A percentile compares a stretch with the other conserved stretches of the same genome.
Evolutionary conservation across 139 green algal genomes (phyloP).

Genomic region (Haematococcus sp.): DNA sequence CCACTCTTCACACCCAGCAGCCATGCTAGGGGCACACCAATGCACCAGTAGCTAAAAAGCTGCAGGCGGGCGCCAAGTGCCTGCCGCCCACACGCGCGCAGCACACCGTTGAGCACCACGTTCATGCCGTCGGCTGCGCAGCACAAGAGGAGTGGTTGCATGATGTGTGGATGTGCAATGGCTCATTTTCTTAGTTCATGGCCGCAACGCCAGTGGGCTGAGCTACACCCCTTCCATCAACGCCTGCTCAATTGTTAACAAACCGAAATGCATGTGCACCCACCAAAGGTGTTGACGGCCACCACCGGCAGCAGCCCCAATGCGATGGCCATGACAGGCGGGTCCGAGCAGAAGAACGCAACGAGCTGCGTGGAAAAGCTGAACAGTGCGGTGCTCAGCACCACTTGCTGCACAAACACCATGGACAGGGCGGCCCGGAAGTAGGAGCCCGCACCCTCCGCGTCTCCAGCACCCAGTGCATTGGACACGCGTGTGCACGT

Average conservation of each 20-base stretch:
- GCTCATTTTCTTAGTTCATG: not conserved
- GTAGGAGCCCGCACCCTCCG: constrained; percentile 10
- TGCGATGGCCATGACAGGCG: constrained; percentile 9
- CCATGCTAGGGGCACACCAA: constrained; percentile 43
- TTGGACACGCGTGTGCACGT: constrained; percentile 36
- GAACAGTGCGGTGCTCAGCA: not conserved
- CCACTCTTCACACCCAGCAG: constrained; percentile 38
- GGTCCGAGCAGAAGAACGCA: constrained; percentile 27
- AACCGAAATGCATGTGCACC: not conserved
- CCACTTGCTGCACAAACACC: constrained; percentile 21
- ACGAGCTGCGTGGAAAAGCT: not conserved
- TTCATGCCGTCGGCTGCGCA: constrained; percentile 62
- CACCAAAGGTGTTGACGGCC: constrained; percentile 12
- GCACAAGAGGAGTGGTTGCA: constrained; percentile 1
- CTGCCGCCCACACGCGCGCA: constrained; percentile 40
- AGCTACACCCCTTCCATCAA: too few species aligned
- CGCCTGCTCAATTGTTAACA: too few species aligned
- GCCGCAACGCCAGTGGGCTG: not conserved
- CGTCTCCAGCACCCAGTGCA: constrained; percentile 40
- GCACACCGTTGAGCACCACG: constrained; percentile 36
- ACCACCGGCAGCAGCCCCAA: constrained; percentile 29
- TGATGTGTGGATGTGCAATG: too few species aligned
- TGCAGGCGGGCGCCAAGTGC: constrained; percentile 24
- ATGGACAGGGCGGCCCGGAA: constrained; percentile 18
- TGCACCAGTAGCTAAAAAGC: constrained; percentile 20